Evolutionary conservation across 306 rosid species (phyloP), one percentile per base, ranked within the genome.

Genomic region (Spatholobus suberectus): DNA sequence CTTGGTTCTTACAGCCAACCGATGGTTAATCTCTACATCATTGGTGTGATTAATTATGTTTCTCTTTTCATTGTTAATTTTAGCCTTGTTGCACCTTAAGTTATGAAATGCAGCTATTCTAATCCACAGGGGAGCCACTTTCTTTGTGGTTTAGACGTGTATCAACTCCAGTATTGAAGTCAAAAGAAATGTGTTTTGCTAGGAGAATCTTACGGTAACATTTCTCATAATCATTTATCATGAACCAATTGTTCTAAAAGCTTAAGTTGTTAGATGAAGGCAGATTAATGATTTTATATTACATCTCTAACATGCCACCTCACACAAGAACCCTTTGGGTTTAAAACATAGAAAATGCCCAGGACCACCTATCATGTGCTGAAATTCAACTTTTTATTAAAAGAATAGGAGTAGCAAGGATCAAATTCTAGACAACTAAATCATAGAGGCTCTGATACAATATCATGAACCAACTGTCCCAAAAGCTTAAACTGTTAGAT

Each of bases 101-200:
- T 77, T 67, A 34, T 84, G 79, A 79, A 79, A 72, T 84, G 24
- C 65, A 66, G 65, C 74, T 81, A 35, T 77, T 92, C 77, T 88
- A 75, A 66, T 87, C 76, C 75, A 72, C 91, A 95, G 97, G 97
- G 41, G 96, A 95, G 83, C 90, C 98, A 38, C 95, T 95, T 79
- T 89, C 95, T 76, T 74, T 91, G 61, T 95, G 99, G 99, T 89
- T 95, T 66, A 81, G 91, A 59, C 86, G 27, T 46, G 14, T 95
- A 49, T 89, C 96, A 61, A 75, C 88, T 63, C 59, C 87, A 21
- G 62, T 88, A 47, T 74, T 90, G 84, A 91, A 74, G 86, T 92
- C 99, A n/a, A 90, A 93, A 88, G 97, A 93, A 90, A 92, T 96
- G 92, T 40, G 76, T 63, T 96, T 96, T 69, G 92, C 98, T 34